Conservation (phyloP, 106 monocot genomes). For the Platanthera zijinensis region DNA sequence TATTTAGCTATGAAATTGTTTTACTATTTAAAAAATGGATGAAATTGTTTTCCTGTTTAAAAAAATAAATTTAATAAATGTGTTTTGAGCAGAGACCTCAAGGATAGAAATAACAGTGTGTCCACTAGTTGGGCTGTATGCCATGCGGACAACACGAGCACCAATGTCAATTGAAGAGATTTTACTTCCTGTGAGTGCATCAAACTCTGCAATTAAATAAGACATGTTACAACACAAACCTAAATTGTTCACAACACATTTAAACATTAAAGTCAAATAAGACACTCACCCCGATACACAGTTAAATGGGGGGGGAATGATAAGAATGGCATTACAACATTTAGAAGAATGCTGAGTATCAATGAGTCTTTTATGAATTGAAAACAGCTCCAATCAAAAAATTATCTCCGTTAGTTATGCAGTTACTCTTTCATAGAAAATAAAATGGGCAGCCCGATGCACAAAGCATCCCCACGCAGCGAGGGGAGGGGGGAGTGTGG, state of each 20-base stretch:
- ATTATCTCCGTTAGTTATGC: no score
- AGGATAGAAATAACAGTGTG: slow-evolving; percentile 79
- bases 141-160: slow-evolving; percentile 78
- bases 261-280: neutral
- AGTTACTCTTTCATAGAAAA: no score
- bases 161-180: slow-evolving; percentile 86
- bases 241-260: neutral
- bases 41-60: neutral
- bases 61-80: neutral
- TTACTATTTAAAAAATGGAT: neutral
- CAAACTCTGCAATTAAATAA: slow-evolving; percentile 62
- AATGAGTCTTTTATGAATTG: no score
- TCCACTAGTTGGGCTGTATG: slow-evolving; percentile 69
- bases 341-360: neutral
- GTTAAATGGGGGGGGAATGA: neutral
- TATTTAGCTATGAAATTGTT: neutral
- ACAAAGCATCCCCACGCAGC: no score
- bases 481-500: neutral
- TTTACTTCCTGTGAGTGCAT: slow-evolving; percentile 86
- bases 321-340: neutral
- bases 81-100: slow-evolving; percentile 48
- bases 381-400: no score
- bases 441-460: no score
- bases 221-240: neutral
- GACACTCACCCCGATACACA: neutral